Evolutionary conservation across 1,284 basidiomycete species (phyloP).

Genomic region (Irpex sp.): DNA sequence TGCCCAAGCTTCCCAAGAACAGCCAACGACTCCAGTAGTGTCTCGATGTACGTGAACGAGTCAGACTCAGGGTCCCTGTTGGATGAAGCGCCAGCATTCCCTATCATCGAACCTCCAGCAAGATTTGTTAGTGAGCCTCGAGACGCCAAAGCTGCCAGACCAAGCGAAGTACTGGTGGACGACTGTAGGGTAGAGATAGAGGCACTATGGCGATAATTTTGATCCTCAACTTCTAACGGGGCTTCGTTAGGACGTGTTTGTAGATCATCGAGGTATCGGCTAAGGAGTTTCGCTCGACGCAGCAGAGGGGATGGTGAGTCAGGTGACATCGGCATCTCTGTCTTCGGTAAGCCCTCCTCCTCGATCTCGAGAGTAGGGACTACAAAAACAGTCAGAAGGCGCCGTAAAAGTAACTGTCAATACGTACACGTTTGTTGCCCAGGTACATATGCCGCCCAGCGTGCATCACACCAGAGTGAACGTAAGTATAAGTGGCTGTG

Average conservation of each 20-base stretch:
- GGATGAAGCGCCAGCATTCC: constrained; percentile 7
- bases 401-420: not conserved
- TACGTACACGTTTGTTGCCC: constrained; percentile 76
- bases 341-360: constrained; percentile 33
- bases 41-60: constrained; percentile 94
- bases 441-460: constrained; percentile 85
- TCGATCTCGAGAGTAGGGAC: constrained; percentile 61
- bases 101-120: constrained; percentile 18
- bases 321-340: constrained; percentile 27
- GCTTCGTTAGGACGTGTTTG: constrained; percentile 79
- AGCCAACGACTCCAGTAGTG: constrained; percentile 87
- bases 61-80: constrained; percentile 82
- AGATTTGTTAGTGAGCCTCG: constrained; percentile 25
- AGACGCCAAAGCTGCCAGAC: constrained; percentile 22
- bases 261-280: constrained; percentile 69
- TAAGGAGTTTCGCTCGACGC: constrained; percentile 37
- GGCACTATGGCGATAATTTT: constrained; percentile 33
- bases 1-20: constrained; percentile 87
- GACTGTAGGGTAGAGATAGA: constrained; percentile 24
- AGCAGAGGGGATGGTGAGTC: constrained; percentile 32
- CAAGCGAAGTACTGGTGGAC: constrained; percentile 20
- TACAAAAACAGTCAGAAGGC: constrained; percentile 23
- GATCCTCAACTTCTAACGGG: constrained; percentile 67
- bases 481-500: constrained; percentile 98
- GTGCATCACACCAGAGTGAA: constrained; percentile 91